These are phyloP conservation scores for Dalbergia oliveri DNA, from an alignment of 306 rosid genomes.

Conservation along the genomic window DNA sequence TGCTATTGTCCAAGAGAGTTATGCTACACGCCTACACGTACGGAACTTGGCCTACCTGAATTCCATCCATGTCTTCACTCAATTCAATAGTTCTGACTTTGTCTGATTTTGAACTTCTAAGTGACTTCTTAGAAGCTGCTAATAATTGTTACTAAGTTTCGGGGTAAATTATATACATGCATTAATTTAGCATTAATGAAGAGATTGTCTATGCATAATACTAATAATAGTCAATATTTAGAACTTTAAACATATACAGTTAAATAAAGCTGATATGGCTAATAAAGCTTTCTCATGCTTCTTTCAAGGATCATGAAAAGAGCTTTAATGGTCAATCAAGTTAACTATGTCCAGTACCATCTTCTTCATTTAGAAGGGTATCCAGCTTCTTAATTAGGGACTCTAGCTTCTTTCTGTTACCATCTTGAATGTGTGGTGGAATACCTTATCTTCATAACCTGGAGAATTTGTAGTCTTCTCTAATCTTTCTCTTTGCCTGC, in stretches of 20 bases:
- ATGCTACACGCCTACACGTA: background rate
- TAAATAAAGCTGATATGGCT: background rate
- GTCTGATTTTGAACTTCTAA: background rate
- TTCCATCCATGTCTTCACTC: background rate
- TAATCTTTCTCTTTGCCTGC: slow-evolving; percentile 72
- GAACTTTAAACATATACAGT: background rate
- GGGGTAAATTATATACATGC: background rate
- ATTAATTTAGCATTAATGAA: background rate
- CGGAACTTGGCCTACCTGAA: background rate
- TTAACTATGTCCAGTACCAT: slow-evolving; percentile 48
- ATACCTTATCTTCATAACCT: slow-evolving; percentile 87
- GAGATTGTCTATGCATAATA: background rate
- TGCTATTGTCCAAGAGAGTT: background rate
- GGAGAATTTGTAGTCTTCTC: slow-evolving; percentile 63
- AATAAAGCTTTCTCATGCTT: background rate
- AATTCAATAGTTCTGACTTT: background rate
- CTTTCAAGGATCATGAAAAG: background rate
- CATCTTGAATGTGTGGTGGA: slow-evolving; percentile 57
- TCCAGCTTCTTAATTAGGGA: slow-evolving; percentile 70
- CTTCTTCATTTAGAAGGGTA: slow-evolving; percentile 44
- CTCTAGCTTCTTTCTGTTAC: slow-evolving; percentile 64
- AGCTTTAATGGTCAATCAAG: slow-evolving; percentile 17
- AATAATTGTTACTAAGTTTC: background rate
- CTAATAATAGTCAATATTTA: background rate
- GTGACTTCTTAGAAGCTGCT: background rate